These are phyloP conservation scores for Nepenthes alata DNA, from an alignment of 179 eudicot genomes.

Conservation along the genomic window DNA sequence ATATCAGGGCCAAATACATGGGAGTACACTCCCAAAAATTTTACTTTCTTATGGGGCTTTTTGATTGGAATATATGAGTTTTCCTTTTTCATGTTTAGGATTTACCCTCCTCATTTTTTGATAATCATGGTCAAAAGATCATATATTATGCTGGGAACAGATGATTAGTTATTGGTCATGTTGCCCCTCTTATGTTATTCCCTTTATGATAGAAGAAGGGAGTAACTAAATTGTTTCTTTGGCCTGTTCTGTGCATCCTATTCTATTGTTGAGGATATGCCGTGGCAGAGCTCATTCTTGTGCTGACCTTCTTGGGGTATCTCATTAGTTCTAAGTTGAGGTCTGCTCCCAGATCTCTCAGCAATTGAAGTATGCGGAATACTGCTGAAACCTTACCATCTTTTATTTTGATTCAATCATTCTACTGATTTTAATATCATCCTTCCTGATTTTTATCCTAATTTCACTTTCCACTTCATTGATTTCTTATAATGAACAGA, in stretches of 20 bases:
- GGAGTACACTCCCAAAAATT: too few species aligned
- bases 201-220: too few species aligned
- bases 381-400: not conserved
- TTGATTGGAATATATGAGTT: not conserved
- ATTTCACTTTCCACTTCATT: constrained; percentile 12
- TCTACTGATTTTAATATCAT: not conserved
- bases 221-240: too few species aligned
- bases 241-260: not conserved
- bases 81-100: not conserved
- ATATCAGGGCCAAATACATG: too few species aligned
- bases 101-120: not conserved
- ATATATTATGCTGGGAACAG: not conserved
- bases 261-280: not conserved
- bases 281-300: not conserved
- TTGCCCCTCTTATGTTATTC: too few species aligned
- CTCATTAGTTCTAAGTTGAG: too few species aligned
- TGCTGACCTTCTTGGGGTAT: not conserved
- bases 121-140: not conserved
- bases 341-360: not conserved
- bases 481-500: constrained; percentile 37
- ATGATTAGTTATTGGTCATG: not conserved
- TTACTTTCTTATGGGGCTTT: too few species aligned
- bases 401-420: not conserved
- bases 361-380: not conserved
- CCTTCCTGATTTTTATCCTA: not conserved